Evolutionary conservation across 2,329 filamentous ascomycete genomes (phyloP), one percentile per base, ranked within the genome.

Genomic region (Microcyclospora tardicrescens): DNA sequence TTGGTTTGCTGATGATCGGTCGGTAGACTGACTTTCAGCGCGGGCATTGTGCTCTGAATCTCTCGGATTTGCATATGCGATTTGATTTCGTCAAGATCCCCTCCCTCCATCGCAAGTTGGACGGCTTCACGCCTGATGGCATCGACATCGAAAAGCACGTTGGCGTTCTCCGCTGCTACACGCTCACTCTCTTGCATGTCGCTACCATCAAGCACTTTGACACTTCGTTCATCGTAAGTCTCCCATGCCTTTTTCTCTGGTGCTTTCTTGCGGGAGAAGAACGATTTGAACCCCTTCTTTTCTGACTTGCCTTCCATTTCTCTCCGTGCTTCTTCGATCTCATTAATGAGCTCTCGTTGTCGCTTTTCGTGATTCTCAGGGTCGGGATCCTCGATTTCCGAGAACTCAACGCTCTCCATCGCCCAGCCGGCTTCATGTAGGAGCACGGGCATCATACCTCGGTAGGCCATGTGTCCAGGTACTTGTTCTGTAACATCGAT

Each of bases 371-470:
- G 89, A 50, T 93, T 89, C 0, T 96, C 91, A 0, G 91, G 91
- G 54, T 98, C 91, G 0, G 91, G 86, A 50, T 98, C 91, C 58
- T 96, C 91, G 43, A 98, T 96, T 61, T 98, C 91, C 1, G 75
- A 79, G 56, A 96, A 98, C 57, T 96, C 89, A 51, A 95, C 86
- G 47, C 81, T 87, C 54, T 94, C 80, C 3, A 96, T 84, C 38
- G 80, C 66, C 86, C 87, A 98, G 12, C 87, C 91, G 28, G 87
- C 84, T 57, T 89, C 81, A 45, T 84, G 77, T 37, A 98, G 69
- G 13, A 98, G 69, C 41, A 76, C 76, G 12, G 91, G 91, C 81
- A 98, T 96, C 29, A 86, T 84, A 16, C 77, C 75, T 59, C 91
- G 84, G 63, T 98, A 98, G 37, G 91, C 84, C 89, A 96, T 96